Base-by-base conservation (phyloP, 371 early-diverging fungal genomes). In the Mortierella sp. region DNA sequence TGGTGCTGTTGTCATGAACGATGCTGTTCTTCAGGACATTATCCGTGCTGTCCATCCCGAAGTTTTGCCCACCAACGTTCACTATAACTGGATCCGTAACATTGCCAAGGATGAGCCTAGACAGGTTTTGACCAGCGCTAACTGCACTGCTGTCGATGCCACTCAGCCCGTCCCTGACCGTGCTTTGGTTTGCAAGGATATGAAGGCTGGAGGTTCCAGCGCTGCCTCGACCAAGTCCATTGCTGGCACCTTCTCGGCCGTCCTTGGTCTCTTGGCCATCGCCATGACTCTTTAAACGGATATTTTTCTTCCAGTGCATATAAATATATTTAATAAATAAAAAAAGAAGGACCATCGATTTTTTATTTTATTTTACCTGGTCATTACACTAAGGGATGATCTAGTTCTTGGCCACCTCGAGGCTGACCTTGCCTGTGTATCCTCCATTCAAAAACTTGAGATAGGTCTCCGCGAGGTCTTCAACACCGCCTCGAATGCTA, bases 361-460 rank as follows among this genome's bases (percentile, higher is more conserved):
- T n/a, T n/a, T n/a, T n/a, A n/a, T n/a, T n/a, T n/a, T n/a, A n/a
- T n/a, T n/a, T n/a, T n/a, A n/a, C n/a, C n/a, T n/a, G n/a, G n/a
- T n/a, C n/a, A n/a, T n/a, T n/a, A n/a, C n/a, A n/a, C n/a, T n/a
- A n/a, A n/a, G n/a, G n/a, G n/a, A n/a, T n/a, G n/a, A n/a, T n/a
- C 29, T 57, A 64, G 23, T 45, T 30, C 16, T 71, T 60, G 7
- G 71, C 83, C 69, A 91, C 84, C 74, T 93, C 87, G 65, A 95
- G 85, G 28, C 93, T 81, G 70, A 90, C 85, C 85, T 96, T 96
- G 62, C 97, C 97, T 70, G 87, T 86, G 83, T 93, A 95, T 5
- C 65, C 85, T 23, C 96, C 96, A 45, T 84, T 84, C 68, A 95
- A 82, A 62, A 96, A 81, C 52, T 88, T 88, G 46, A 93, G 67